Percentiles rank a stretch among this genome's conserved stretches.
Evolutionary conservation across 169 alveolate species (phyloP).

Genomic region (Perkinsus chesapeaki): DNA sequence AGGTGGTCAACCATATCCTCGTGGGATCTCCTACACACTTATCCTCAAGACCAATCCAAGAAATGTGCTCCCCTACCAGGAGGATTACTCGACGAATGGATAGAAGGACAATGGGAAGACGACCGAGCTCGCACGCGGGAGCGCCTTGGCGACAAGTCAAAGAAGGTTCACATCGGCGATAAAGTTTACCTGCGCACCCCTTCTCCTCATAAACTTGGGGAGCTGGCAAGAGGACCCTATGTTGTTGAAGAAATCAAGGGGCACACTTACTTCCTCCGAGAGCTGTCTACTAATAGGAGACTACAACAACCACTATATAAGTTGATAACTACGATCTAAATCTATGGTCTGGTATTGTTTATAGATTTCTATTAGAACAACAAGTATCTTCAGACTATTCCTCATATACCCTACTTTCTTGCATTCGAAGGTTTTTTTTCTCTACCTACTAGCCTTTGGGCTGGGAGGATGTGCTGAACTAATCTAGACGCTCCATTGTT

Average conservation of each 20-base stretch:
- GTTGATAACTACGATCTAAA: not conserved
- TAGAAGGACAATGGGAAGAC: not conserved
- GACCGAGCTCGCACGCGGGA: not conserved
- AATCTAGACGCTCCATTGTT: no score
- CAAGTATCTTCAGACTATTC: no score
- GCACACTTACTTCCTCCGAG: not conserved
- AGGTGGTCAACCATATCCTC: not conserved
- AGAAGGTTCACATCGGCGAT: not conserved
- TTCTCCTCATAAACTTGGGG: not conserved
- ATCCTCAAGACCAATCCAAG: not conserved
- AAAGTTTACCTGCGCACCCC: not conserved
- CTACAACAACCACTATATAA: not conserved
- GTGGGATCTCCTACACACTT: not conserved
- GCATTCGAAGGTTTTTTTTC: no score
- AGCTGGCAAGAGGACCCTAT: not conserved
- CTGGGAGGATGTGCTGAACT: no score
- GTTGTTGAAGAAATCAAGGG: not conserved
- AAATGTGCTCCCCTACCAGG: not conserved
- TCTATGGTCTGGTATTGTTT: no score
- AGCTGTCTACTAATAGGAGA: not conserved
- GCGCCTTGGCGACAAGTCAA: not conserved
- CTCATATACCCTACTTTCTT: no score
- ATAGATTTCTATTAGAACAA: no score
- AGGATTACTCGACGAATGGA: not conserved
- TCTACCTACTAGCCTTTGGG: no score